Evolutionary conservation across 2,329 filamentous ascomycete genomes (phyloP), one percentile per base, ranked within the genome.

Genomic region (Penicillium italicum): DNA sequence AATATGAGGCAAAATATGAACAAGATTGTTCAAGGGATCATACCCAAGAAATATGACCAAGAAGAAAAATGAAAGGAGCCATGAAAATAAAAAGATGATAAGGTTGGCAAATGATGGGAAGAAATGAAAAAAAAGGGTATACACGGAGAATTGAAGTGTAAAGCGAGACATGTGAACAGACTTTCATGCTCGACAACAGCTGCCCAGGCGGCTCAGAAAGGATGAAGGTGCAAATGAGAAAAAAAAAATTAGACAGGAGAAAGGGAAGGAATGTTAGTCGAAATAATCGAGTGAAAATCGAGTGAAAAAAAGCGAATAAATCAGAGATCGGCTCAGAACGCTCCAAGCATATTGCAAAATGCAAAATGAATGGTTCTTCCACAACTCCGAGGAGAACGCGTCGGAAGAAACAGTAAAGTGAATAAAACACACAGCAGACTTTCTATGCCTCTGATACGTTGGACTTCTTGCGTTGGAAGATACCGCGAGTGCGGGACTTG

Each of bases 401-500:
- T 44, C 22, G 53, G 49, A 48, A 7, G 1, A 24, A 49, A 49
- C 18, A 3, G 6, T 3, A 31, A 26, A 43, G 9, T 37, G 31
- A 26, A 24, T 10, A 33, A 22, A 20, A 56, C 42, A 50, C 20
- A 46, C n/a, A 58, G 16, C 18, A 53, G 42, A 51, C 26, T 54
- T 43, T 56, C 59, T 63, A 67, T 60, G 66, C 56, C 60, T 72
- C 69, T 14, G 66, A 55, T 7, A 61, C 62, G 24, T 57, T 57
- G 37, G 68, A 73, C 70, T 81, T 79, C 72, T 84, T 85, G 61
- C 82, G 78, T 59, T 86, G 82, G 73, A 93, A 93, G 66, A 93
- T 86, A 58, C 83, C 85, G 64, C 89, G 81, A 46, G 87, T 85
- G 60, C 87, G 85, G 28, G 88, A 91, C 76, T 92, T 93, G 74